Base-by-base conservation (phyloP, 306 rosid genomes). In the Quercus berberidifolia region DNA sequence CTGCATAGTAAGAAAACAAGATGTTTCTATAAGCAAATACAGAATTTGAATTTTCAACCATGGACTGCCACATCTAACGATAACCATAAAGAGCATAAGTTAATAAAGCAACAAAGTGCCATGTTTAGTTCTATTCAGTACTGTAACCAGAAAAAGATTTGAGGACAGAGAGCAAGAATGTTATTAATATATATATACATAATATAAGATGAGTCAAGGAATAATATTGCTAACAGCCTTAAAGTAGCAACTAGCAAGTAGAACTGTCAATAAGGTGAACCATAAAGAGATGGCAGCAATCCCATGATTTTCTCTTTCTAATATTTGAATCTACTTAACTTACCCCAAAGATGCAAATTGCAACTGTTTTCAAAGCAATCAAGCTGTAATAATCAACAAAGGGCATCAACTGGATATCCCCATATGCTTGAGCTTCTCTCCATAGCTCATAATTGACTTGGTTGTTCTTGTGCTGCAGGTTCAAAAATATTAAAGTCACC, bases 311-410 rank as follows among this genome's bases (percentile, higher is more conserved):
- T 57, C 43, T 57, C 74, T 52, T 68, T 74, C 18, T 51, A 71
- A 73, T 23, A 56, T 71, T 62, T 38, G 63, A 11, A 69, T 41
- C 73, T 57, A 75, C 91, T 49, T 89, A 90, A 80, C 94, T 51
- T 89, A 94, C 99, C 90, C 95, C 99, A 81, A 92, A 76, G 69
- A 89, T 90, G 89, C 97, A 94, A 58, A 92, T 89, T 52, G 97
- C 99, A 65, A 94, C 82, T 62, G 99, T 94, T 83, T 94, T 94
- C 83, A 91, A 89, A 64, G 95, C 85, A 78, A 94, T 91, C 83
- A 94, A 79, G 87, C 93, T 89, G 86, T 94, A 94, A 80, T 92
- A 92, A 84, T 94, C 99, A 69, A 94, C 95, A 84, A 91, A 94
- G 46, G 99, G 99, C 97, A 94, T 87, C 78, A 94, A 78, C 56